Conservation (phyloP, 179 eudicot genomes). For the Carnegiea gigantea region DNA sequence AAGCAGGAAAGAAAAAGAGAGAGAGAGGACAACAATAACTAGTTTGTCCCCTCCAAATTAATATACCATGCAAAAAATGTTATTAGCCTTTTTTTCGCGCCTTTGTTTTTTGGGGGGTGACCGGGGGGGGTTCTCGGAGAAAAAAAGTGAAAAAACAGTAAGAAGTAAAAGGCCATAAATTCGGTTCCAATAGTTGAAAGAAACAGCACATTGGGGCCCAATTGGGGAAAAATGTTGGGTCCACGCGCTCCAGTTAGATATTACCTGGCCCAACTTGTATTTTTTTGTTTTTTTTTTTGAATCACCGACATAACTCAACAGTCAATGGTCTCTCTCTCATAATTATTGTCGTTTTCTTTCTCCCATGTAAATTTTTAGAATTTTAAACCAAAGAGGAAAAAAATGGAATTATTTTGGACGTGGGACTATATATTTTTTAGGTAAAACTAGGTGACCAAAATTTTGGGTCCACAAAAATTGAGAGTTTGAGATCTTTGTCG, state of each 20-base stretch:
- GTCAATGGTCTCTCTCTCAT: no score
- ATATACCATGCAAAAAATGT: no score
- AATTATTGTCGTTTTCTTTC: background rate
- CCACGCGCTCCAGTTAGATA: conserved; percentile 2
- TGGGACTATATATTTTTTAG: background rate
- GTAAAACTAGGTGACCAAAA: background rate
- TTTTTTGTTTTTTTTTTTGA: background rate
- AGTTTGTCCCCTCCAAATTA: no score
- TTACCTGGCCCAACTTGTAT: background rate
- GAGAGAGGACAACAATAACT: no score
- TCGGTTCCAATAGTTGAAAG: background rate
- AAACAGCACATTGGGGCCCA: background rate
- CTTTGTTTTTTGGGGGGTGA: no score
- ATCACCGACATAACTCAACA: background rate
- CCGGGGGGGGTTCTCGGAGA: no score
- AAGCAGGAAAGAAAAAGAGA: no score
- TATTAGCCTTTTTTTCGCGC: no score
- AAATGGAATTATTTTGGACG: background rate
- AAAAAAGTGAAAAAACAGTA: no score
- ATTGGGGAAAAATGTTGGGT: background rate
- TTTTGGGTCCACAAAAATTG: no score
- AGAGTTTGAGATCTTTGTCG: background rate
- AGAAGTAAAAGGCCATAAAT: background rate
- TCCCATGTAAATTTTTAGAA: background rate
- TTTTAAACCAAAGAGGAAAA: background rate